Percentiles rank a stretch among this genome's conserved stretches.
Conservation (phyloP, 768 basidiomycete species). For the Calocybe cyanea region DNA sequence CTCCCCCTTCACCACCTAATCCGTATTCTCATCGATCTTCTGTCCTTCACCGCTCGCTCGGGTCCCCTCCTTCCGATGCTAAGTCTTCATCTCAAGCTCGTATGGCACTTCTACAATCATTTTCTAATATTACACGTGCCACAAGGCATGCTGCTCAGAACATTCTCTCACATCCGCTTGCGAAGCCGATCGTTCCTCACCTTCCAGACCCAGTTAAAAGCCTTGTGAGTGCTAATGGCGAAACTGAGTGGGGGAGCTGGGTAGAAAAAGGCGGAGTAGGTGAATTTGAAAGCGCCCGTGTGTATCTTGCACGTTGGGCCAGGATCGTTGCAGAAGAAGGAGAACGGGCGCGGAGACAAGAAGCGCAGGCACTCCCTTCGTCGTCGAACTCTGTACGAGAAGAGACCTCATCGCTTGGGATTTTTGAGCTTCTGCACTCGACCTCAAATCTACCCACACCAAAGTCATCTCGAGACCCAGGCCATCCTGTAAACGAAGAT, state of each 20-base stretch:
- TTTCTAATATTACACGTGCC: constrained; percentile 90
- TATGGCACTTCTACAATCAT: constrained; percentile 83
- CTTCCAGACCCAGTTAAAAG: constrained; percentile 92
- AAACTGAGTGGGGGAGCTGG: constrained; percentile 92
- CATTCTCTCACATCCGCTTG: constrained; percentile 91
- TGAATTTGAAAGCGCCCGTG: constrained; percentile 93
- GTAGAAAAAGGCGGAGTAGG: constrained; percentile 91
- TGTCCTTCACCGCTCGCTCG: constrained; percentile 76
- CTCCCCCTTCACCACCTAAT: constrained; percentile 34
- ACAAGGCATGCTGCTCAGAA: constrained; percentile 93
- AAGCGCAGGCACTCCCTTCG: constrained; percentile 65
- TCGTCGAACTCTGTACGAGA: constrained; percentile 45
- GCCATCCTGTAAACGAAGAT: constrained; percentile 68
- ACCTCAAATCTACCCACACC: constrained; percentile 80
- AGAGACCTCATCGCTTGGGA: constrained; percentile 73
- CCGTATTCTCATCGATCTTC: constrained; percentile 69
- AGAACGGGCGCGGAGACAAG: constrained; percentile 79
- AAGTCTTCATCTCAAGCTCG: constrained; percentile 66
- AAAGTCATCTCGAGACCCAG: constrained; percentile 76
- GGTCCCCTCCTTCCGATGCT: constrained; percentile 46
- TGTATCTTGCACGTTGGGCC: constrained; percentile 97
- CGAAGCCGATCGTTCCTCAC: constrained; percentile 94
- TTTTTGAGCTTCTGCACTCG: constrained; percentile 83
- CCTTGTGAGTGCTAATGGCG: constrained; percentile 85
- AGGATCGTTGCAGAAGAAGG: constrained; percentile 97